Evolutionary conservation across 1,139 yeast genomes (phyloP).

Genomic region (Zhuliangozyma parablackwelliae): DNA sequence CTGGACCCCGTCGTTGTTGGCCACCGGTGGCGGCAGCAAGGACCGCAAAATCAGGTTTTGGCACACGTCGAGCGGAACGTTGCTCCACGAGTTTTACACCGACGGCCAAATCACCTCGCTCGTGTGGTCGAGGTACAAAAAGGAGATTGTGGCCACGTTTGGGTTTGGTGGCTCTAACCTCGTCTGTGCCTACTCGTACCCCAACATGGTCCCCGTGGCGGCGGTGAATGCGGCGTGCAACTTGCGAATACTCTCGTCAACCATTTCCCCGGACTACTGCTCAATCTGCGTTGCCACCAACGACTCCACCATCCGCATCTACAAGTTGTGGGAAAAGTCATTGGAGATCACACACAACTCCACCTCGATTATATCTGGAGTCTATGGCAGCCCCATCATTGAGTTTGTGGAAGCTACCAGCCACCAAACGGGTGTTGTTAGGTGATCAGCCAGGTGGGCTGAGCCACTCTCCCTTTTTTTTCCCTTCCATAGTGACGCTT

Average conservation of each 20-base stretch:
- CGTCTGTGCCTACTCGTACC: constrained; percentile 61
- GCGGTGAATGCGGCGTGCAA: constrained; percentile 52
- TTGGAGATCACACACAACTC: constrained; percentile 20
- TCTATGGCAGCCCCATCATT: constrained; percentile 56
- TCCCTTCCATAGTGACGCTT: background rate
- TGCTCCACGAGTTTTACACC: constrained; percentile 52
- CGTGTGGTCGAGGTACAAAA: constrained; percentile 63
- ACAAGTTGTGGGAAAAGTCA: constrained; percentile 55
- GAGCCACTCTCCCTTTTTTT: constrained; percentile 1
- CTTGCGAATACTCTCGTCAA: constrained; percentile 61
- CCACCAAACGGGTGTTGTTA: constrained; percentile 8
- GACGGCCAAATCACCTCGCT: constrained; percentile 76
- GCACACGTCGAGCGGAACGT: constrained; percentile 76
- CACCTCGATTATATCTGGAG: constrained; percentile 28
- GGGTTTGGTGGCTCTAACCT: constrained; percentile 66
- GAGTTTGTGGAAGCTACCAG: constrained; percentile 55
- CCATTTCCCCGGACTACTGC: constrained; percentile 56
- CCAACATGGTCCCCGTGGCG: constrained; percentile 47
- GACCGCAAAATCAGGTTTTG: constrained; percentile 62
- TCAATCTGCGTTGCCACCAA: constrained; percentile 70
- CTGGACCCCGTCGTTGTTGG: constrained; percentile 37
- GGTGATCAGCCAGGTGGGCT: constrained; percentile 5
- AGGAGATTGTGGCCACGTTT: constrained; percentile 71
- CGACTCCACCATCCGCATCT: constrained; percentile 72
- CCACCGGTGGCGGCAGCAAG: constrained; percentile 43